Conservation (phyloP, 2,329 filamentous ascomycete species). For the Cordyceps tenuipes region DNA sequence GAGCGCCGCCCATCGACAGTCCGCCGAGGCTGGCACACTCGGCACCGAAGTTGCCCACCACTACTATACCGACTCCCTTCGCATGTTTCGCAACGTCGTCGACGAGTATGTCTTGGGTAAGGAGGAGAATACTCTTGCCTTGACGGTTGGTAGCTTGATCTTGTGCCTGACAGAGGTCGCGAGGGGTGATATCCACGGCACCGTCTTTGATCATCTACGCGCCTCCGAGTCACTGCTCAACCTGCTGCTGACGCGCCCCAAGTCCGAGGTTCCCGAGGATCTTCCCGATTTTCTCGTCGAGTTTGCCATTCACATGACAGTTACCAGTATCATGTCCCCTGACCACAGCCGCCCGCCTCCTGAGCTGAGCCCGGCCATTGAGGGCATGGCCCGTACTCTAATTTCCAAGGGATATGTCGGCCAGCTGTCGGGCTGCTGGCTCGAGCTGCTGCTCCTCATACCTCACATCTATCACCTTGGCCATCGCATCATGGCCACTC, state of each 20-base stretch:
- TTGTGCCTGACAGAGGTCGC: conserved; percentile 40
- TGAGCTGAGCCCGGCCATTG: conserved; percentile 24
- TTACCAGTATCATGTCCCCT: conserved; percentile 39
- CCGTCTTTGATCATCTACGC: conserved; percentile 36
- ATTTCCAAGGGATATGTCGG: conserved; percentile 26
- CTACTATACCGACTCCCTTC: conserved; percentile 29
- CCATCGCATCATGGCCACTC: conserved; percentile 27
- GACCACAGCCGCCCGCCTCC: conserved; percentile 22
- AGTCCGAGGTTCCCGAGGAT: conserved; percentile 25
- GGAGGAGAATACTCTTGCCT: conserved; percentile 27
- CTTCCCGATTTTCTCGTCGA: conserved; percentile 38
- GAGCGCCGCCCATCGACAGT: conserved; percentile 31
- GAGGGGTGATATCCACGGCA: conserved; percentile 36
- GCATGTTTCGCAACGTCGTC: conserved; percentile 28
- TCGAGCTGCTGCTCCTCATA: conserved; percentile 29
- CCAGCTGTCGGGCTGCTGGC: conserved; percentile 31
- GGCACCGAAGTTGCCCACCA: conserved; percentile 24
- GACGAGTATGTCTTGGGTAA: conserved; percentile 26
- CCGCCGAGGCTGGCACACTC: conserved; percentile 20
- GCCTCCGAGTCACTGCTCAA: conserved; percentile 35
- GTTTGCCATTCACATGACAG: conserved; percentile 39
- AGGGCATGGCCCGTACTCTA: conserved; percentile 22
- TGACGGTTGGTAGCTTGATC: conserved; percentile 36
- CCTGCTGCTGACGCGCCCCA: conserved; percentile 26
- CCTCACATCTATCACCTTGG: conserved; percentile 35